Evolutionary conservation across 1,139 yeast species (phyloP).

Genomic region (Yamadazyma dushanensis): DNA sequence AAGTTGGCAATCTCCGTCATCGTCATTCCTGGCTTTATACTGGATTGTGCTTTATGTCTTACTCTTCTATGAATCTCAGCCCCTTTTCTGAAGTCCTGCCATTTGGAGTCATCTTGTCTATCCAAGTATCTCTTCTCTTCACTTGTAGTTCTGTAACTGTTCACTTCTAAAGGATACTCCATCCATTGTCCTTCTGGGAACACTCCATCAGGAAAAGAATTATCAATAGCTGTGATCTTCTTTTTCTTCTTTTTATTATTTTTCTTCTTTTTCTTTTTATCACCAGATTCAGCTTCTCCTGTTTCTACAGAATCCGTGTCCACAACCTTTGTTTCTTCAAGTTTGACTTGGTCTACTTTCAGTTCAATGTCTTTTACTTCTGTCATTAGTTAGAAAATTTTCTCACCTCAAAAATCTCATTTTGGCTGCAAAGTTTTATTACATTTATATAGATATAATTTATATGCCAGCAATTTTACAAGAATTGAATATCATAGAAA

Average conservation of each 20-base stretch:
- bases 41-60: constrained; percentile 72
- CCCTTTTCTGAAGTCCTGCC: constrained; percentile 92
- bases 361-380: constrained; percentile 14
- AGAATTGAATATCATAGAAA: constrained; percentile 7
- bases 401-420: constrained; percentile 2
- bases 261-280: constrained; percentile 36
- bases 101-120: constrained; percentile 58
- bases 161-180: constrained; percentile 71
- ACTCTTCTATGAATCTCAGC: constrained; percentile 95
- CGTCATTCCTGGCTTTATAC: constrained; percentile 87
- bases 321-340: constrained; percentile 7
- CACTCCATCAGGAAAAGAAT: constrained; percentile 66
- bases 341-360: constrained; percentile 15
- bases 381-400: constrained; percentile 7
- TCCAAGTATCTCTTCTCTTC: constrained; percentile 85
- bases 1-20: constrained; percentile 88
- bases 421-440: constrained; percentile 3
- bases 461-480: constrained; percentile 1
- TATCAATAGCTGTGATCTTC: constrained; percentile 57
- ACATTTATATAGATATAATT: too few species aligned
- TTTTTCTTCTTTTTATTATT: constrained; percentile 47
- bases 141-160: constrained; percentile 73
- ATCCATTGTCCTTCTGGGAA: constrained; percentile 91
- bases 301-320: constrained; percentile 4
- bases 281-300: constrained; percentile 3